Conservation (phyloP, 2,329 filamentous ascomycete species). For the Epichloe sylvatica region DNA sequence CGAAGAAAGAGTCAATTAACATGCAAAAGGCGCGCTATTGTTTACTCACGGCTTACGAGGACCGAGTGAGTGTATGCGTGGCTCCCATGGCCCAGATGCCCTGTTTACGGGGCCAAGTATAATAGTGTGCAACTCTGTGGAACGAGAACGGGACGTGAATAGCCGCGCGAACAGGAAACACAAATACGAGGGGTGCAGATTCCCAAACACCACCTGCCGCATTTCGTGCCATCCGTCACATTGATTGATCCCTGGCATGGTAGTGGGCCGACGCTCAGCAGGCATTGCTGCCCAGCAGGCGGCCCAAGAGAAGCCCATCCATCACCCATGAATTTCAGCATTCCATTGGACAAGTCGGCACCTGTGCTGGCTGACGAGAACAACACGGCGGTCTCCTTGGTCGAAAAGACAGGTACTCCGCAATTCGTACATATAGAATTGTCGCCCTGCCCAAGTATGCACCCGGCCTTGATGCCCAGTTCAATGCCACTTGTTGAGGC, state of each 20-base stretch:
- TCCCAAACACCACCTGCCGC: too few species aligned
- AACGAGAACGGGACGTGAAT: too few species aligned
- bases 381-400: background rate
- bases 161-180: too few species aligned
- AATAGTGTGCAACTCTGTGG: too few species aligned
- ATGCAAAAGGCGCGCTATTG: too few species aligned
- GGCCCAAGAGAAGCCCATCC: background rate
- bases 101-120: too few species aligned
- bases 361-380: background rate
- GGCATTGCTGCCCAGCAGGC: constrained; percentile 7
- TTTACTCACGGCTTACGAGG: too few species aligned
- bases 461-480: background rate
- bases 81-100: too few species aligned
- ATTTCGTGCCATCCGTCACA: background rate
- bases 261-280: constrained; percentile 1
- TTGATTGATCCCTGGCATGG: background rate
- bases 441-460: background rate
- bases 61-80: too few species aligned
- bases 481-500: background rate
- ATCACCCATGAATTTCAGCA: background rate
- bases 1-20: background rate
- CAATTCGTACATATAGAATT: background rate
- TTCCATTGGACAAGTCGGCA: background rate
- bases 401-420: background rate
- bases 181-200: too few species aligned